Conservation (phyloP, 106 monocot species). For the Acorus calamus region DNA sequence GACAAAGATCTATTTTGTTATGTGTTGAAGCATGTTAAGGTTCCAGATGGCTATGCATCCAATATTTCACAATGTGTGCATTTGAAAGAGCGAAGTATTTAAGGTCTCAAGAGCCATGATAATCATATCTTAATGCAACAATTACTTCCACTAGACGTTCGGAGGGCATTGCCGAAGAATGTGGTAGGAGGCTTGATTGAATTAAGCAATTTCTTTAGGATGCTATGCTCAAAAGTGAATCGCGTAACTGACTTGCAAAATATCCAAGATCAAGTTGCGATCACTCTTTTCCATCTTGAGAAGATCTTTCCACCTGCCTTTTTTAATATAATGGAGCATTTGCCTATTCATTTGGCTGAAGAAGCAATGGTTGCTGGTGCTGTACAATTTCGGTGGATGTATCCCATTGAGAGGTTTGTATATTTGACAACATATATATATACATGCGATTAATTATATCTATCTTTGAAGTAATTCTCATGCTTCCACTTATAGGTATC, state of each 20-base stretch:
- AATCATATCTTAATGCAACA: conserved; percentile 3
- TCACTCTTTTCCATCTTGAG: neutral
- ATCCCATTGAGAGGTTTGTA: neutral
- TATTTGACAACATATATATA: neutral
- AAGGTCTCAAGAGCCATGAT: neutral
- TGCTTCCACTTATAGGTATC: neutral
- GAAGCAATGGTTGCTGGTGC: neutral
- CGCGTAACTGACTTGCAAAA: too few species aligned
- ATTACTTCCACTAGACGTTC: neutral
- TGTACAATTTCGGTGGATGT: neutral
- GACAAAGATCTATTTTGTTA: neutral
- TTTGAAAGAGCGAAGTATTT: neutral
- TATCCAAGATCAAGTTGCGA: neutral
- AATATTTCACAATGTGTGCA: neutral
- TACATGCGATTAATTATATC: neutral
- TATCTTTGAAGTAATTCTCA: neutral
- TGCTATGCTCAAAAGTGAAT: neutral
- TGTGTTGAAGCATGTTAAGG: neutral
- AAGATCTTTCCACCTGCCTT: conserved; percentile 1
- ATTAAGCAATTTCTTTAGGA: neutral
- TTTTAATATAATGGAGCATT: conserved; percentile 5
- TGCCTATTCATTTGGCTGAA: neutral
- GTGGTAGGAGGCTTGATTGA: neutral
- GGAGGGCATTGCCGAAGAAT: neutral
- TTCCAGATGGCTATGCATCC: conserved; percentile 2